Percentiles rank a stretch among this genome's conserved stretches.
phyloP scores from a whole-genome alignment of 495 filamentous ascomycete genomes.

The Lentithecium fluviatile region DNA sequence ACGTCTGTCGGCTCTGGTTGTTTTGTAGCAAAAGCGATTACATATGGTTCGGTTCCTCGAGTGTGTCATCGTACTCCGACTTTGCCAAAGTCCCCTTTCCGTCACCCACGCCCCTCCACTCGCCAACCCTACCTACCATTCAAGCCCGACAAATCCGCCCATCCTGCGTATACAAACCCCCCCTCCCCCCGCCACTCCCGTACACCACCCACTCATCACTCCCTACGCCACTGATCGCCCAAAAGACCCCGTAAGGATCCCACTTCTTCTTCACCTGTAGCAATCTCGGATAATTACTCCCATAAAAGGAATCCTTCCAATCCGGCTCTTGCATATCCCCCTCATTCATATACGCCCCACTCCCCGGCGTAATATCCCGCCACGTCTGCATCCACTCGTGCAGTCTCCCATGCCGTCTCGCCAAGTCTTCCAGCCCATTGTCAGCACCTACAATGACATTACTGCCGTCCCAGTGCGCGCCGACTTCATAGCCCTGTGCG shows the following conservation, averaged over 20 bases:
- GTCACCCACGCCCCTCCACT: no score
- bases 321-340: constrained; percentile 34
- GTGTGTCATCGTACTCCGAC: no score
- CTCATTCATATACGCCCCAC: constrained; percentile 34
- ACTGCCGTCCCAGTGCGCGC: constrained; percentile 9
- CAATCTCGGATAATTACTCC: constrained; percentile 44
- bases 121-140: no score
- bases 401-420: constrained; percentile 5
- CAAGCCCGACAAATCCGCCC: constrained; percentile 23
- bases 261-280: constrained; percentile 51
- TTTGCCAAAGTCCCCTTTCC: no score
- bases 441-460: neutral
- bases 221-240: constrained; percentile 51
- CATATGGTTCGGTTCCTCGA: no score
- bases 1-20: constrained; percentile 1
- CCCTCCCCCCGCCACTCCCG: constrained; percentile 20
- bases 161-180: constrained; percentile 24
- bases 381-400: constrained; percentile 28
- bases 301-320: constrained; percentile 30
- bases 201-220: constrained; percentile 47
- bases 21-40: neutral
- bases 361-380: constrained; percentile 27
- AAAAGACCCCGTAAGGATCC: constrained; percentile 55
- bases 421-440: neutral
- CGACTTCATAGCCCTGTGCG: constrained; percentile 16